Evolutionary conservation across 169 alveolate species (phyloP).

Genomic region (Perkinsus chesapeaki): DNA sequence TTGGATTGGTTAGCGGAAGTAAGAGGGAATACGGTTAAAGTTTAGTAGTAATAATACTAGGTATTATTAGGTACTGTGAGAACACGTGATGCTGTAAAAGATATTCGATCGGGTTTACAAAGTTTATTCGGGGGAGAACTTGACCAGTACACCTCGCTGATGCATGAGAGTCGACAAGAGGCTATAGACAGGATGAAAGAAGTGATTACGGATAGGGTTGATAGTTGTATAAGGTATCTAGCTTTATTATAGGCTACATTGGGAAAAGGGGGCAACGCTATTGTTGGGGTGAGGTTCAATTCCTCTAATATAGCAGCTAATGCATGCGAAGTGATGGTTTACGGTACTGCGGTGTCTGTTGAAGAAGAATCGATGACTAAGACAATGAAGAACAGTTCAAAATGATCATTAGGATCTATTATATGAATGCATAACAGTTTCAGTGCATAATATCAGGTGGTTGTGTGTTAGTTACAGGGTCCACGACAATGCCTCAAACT

Average conservation of each 20-base stretch:
- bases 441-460: too few species aligned
- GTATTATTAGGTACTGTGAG: background rate
- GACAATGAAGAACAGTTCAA: background rate
- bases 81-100: background rate
- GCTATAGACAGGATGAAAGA: background rate
- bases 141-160: background rate
- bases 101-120: background rate
- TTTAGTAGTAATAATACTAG: background rate
- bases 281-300: background rate
- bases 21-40: background rate
- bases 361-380: background rate
- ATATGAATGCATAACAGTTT: background rate
- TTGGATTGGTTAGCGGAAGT: background rate
- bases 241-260: background rate
- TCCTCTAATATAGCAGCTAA: background rate
- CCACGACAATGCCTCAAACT: too few species aligned
- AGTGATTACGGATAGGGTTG: background rate
- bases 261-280: background rate
- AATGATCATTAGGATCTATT: background rate
- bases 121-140: background rate
- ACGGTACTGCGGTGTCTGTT: background rate
- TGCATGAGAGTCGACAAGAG: background rate
- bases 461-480: too few species aligned
- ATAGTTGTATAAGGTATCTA: background rate
- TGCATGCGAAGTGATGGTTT: background rate